Evolutionary conservation across 2,329 filamentous ascomycete species (phyloP), one percentile per base, ranked within the genome.

Genomic region (Fusarium drepaniforme): DNA sequence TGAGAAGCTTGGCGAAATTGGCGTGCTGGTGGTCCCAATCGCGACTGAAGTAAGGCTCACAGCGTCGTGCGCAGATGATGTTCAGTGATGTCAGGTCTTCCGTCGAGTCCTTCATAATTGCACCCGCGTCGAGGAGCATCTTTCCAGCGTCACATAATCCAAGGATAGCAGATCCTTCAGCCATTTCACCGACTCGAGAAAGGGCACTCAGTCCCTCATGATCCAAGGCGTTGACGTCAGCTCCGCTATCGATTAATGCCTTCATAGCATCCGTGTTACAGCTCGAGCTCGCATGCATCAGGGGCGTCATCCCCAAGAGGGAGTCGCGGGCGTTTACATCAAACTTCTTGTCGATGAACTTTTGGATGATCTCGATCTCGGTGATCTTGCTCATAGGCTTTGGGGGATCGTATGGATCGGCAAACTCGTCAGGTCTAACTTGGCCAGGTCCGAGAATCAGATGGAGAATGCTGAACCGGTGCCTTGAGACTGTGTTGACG

Each of bases 241-340:
- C 78, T 18, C 78, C 78, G 16, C 75, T 77, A 18, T 70, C 58
- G 28, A 79, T 65, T 28, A 79, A 70, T 49, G 71, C 75, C 57
- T 75, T 72, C 68, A 79, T 79, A 30, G 78, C 77, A 13, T 69
- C 67, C 21, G 77, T 66, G 49, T 79, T 79, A 60, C 78, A 79
- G 66, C 71, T 78, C 7, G 78, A 71, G 66, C 78, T 79, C 15
- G 78, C 78, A 11, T 79, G 75, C 77, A 79, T 79, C 38, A 79
- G 60, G 2, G 78, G 78, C 8, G 78, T 79, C 78, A 79, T 79
- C n/a, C 78, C 78, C 11, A 79, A 56, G 18, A 79, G 59, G 21
- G 74, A 70, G 62, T 79, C 78, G 21, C 73, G 68, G n/a, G 77
- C 72, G 37, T 79, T 71, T 15, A 79, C 75, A 35, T 79, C 76